Percentiles rank a stretch among this genome's conserved stretches.
phyloP scores from a whole-genome alignment of 176 grass and related monocot genomes.

The Aegilops sharonensis region DNA sequence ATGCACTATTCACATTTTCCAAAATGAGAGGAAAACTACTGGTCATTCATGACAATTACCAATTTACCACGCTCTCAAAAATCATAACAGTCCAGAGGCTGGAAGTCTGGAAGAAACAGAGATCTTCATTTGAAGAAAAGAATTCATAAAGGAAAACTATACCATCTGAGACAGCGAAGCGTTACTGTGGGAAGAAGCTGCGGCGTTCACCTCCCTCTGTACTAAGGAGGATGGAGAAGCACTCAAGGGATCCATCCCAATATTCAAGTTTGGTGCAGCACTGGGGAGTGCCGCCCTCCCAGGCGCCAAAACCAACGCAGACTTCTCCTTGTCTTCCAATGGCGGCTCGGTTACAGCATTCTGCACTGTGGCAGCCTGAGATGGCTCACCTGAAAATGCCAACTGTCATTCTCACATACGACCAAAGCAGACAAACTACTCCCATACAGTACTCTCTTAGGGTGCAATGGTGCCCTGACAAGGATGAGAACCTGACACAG shows the following conservation, averaged over 20 bases:
- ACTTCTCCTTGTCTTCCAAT: slow-evolving; percentile 23
- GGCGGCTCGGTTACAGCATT: slow-evolving; percentile 11
- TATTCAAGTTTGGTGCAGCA: slow-evolving; percentile 50
- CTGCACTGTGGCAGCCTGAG: slow-evolving; percentile 30
- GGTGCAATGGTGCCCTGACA: background rate
- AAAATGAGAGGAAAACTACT: background rate
- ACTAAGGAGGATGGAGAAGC: slow-evolving; percentile 39
- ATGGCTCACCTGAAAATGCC: slow-evolving; percentile 47
- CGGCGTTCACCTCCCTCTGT: slow-evolving; percentile 34
- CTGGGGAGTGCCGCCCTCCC: slow-evolving; percentile 35
- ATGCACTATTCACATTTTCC: background rate
- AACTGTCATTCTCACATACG: background rate
- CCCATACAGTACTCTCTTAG: background rate
- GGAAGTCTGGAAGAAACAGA: background rate
- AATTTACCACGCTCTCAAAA: background rate
- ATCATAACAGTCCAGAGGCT: background rate
- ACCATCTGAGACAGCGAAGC: slow-evolving; percentile 39
- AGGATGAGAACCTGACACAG: background rate
- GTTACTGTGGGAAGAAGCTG: background rate
- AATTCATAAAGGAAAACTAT: background rate
- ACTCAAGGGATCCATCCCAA: slow-evolving; percentile 67
- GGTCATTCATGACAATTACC: background rate
- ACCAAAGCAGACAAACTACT: background rate
- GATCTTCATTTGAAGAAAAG: background rate
- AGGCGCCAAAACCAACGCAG: slow-evolving; percentile 50